Evolutionary conservation across 352 stramenopile species (phyloP).

Genomic region (Globisporangium uncinulatum): DNA sequence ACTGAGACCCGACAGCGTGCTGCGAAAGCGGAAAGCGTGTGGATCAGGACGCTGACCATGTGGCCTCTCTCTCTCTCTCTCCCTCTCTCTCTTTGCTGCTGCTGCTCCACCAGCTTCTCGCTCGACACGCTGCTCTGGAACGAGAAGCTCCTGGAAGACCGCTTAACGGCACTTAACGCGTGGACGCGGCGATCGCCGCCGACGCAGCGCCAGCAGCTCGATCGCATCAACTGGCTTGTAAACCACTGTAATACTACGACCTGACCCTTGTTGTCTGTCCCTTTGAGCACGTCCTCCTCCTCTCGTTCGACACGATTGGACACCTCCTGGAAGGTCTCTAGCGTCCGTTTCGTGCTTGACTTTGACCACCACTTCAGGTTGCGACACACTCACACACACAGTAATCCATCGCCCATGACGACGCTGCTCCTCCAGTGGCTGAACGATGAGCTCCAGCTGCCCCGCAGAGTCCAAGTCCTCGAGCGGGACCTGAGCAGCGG

Average conservation of each 20-base stretch:
- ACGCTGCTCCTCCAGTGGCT: constrained; percentile 59
- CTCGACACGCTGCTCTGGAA: constrained; percentile 68
- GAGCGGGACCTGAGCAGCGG: constrained; percentile 68
- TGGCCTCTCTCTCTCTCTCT: not conserved
- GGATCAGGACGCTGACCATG: no score
- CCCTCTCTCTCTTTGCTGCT: no score
- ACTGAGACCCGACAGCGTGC: no score
- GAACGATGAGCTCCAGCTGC: constrained; percentile 53
- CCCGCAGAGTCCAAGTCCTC: constrained; percentile 36
- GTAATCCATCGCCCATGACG: constrained; percentile 28
- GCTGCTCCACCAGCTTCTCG: constrained; percentile 44
- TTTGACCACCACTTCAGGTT: no score
- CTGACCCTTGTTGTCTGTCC: not conserved
- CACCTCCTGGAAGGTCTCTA: no score
- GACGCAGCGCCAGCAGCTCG: constrained; percentile 52
- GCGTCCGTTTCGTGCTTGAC: not conserved
- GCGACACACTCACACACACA: not conserved
- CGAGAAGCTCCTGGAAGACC: constrained; percentile 56
- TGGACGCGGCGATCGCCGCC: constrained; percentile 53
- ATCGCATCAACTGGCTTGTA: constrained; percentile 63
- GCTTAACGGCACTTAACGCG: constrained; percentile 52
- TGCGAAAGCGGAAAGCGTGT: no score
- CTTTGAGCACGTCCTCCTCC: not conserved
- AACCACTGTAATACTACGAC: constrained; percentile 38
- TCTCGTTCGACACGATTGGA: not conserved